Percentiles rank a stretch among this genome's conserved stretches.
Evolutionary conservation across 2,329 filamentous ascomycete genomes (phyloP).

Genomic region (Septoria linicola): DNA sequence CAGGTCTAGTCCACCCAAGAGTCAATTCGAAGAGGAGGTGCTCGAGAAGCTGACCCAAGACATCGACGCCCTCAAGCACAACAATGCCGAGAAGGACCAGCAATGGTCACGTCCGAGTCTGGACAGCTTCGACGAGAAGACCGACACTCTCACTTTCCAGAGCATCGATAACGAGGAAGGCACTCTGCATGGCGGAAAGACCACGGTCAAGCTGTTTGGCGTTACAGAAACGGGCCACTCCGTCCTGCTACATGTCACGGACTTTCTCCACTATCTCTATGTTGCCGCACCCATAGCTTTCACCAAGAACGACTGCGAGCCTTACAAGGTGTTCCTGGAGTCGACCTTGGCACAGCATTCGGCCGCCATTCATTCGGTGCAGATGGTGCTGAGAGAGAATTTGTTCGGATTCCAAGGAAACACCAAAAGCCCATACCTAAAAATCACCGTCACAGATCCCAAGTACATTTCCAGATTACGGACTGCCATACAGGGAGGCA

Average conservation of each 20-base stretch:
- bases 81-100: conserved; percentile 89
- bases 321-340: conserved; percentile 80
- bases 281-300: conserved; percentile 85
- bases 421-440: conserved; percentile 84
- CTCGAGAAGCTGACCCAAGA: conserved; percentile 96
- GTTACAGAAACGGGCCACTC: conserved; percentile 87
- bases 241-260: conserved; percentile 89
- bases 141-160: conserved; percentile 80
- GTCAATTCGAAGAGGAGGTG: conserved; percentile 88
- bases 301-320: conserved; percentile 70
- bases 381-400: conserved; percentile 81
- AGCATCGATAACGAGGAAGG: conserved; percentile 95
- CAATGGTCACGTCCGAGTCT: conserved; percentile 74
- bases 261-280: conserved; percentile 95
- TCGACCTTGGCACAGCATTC: conserved; percentile 71
- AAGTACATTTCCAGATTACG: conserved; percentile 78
- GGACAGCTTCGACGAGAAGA: conserved; percentile 60
- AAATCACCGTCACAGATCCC: conserved; percentile 87
- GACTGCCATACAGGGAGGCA: conserved; percentile 68
- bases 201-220: conserved; percentile 88
- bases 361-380: conserved; percentile 73
- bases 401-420: conserved; percentile 95
- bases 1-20: conserved; percentile 78
- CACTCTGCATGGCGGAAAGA: conserved; percentile 69
- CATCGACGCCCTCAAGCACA: conserved; percentile 78